A percentile compares a stretch with the other conserved stretches of the same genome.
These are phyloP conservation scores for Epichloe scottii DNA, from an alignment of 2,329 filamentous ascomycete genomes.

Conservation along the genomic window DNA sequence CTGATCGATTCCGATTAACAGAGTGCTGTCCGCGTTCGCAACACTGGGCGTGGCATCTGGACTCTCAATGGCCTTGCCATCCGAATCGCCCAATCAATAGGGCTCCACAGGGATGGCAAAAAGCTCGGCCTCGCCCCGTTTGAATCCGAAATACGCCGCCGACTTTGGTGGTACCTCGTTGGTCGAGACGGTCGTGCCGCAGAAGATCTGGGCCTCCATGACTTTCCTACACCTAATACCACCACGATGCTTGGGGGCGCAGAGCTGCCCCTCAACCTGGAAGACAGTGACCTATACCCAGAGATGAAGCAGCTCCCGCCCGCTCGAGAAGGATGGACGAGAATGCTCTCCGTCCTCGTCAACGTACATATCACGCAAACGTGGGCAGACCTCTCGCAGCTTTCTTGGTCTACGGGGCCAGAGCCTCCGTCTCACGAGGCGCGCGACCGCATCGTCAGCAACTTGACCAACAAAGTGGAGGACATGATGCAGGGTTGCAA, in stretches of 20 bases:
- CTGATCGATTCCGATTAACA: background rate
- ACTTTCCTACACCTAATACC: constrained; percentile 3
- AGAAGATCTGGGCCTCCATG: constrained; percentile 40
- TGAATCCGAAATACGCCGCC: constrained; percentile 41
- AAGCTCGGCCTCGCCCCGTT: constrained; percentile 36
- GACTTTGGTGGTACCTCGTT: constrained; percentile 42
- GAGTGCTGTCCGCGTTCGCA: constrained; percentile 17
- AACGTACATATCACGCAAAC: constrained; percentile 33
- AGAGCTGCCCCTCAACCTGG: constrained; percentile 41
- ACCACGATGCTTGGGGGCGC: constrained; percentile 22
- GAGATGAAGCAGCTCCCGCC: constrained; percentile 17
- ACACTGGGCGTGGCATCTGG: constrained; percentile 24
- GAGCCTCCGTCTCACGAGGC: background rate
- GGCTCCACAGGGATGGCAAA: constrained; percentile 39
- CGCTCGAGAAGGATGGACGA: constrained; percentile 39
- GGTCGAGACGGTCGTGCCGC: constrained; percentile 36
- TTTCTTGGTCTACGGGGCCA: constrained; percentile 7
- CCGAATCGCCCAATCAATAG: constrained; percentile 35
- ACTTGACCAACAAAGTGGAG: constrained; percentile 20
- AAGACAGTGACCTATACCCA: constrained; percentile 38
- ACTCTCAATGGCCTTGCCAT: constrained; percentile 31
- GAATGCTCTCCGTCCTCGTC: constrained; percentile 44
- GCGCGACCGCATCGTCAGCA: constrained; percentile 28
- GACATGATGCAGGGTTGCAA: constrained; percentile 29
- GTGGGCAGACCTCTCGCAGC: constrained; percentile 12